Conservation (phyloP, 495 filamentous ascomycete genomes). For the Hypomontagnella submonticulosa region DNA sequence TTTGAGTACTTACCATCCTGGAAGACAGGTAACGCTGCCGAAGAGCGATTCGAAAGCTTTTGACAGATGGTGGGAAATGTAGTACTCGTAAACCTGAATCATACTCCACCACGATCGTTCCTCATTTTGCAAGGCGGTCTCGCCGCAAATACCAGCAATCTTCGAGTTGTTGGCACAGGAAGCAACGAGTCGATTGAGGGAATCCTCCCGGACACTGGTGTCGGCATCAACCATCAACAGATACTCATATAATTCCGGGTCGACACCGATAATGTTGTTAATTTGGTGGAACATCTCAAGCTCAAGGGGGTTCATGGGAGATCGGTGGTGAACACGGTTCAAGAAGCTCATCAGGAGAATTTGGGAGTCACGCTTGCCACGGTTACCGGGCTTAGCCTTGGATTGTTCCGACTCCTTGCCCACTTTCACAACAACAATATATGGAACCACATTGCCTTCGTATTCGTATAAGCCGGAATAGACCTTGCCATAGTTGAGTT, state of each 20-base stretch:
- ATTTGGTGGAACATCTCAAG: conserved; percentile 99
- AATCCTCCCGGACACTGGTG: conserved; percentile 93
- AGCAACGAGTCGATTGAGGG: conserved; percentile 90
- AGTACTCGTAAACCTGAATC: conserved; percentile 99
- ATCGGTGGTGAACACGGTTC: conserved; percentile 94
- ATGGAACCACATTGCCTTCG: conserved; percentile 97
- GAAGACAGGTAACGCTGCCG: conserved; percentile 95
- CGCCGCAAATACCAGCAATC: conserved; percentile 96
- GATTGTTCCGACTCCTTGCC: conserved; percentile 94
- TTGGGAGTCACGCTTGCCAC: conserved; percentile 97
- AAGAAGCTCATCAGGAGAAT: conserved; percentile 87
- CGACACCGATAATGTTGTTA: conserved; percentile 98
- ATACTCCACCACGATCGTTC: conserved; percentile 97
- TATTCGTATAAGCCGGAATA: conserved; percentile 98
- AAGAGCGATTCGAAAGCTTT: conserved; percentile 97
- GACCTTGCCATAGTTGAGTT: conserved; percentile 98
- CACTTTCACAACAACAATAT: conserved; percentile 94
- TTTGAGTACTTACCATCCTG: conserved; percentile 83
- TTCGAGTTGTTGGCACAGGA: conserved; percentile 93
- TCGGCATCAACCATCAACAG: conserved; percentile 98
- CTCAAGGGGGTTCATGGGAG: conserved; percentile 94
- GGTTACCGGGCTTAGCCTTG: conserved; percentile 94
- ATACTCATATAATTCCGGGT: conserved; percentile 97
- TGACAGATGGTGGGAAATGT: conserved; percentile 91
- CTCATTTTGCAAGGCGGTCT: conserved; percentile 96